Evolutionary conservation across 1,139 yeast species (phyloP).

Genomic region (Scheffersomyces segobiensis): DNA sequence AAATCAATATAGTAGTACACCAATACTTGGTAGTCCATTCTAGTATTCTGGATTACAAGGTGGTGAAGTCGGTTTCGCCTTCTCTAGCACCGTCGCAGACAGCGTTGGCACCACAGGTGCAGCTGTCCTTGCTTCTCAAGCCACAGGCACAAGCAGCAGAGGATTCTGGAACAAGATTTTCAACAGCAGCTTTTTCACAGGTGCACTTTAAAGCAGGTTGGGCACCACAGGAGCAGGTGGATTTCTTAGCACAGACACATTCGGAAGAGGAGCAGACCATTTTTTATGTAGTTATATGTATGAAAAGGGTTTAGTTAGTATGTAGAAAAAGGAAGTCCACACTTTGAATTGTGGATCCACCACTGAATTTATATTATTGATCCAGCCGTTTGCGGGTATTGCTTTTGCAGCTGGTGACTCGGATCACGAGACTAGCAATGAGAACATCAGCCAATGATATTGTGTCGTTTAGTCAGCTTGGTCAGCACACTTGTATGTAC

Average conservation of each 20-base stretch:
- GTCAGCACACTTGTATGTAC: background rate
- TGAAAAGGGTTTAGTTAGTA: background rate
- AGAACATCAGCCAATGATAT: background rate
- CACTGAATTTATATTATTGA: background rate
- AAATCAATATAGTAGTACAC: background rate
- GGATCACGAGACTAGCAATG: background rate
- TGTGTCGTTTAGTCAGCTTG: slow-evolving; percentile 1
- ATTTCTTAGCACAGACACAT: slow-evolving; percentile 50
- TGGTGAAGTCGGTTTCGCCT: slow-evolving; percentile 49
- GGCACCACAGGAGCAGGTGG: slow-evolving; percentile 53
- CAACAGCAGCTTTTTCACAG: slow-evolving; percentile 43
- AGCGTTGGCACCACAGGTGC: slow-evolving; percentile 45
- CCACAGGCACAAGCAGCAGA: slow-evolving; percentile 49
- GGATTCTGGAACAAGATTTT: slow-evolving; percentile 40
- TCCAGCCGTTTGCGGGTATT: background rate
- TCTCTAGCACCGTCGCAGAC: slow-evolving; percentile 45
- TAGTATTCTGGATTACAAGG: slow-evolving; percentile 21
- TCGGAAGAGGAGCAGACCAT: slow-evolving; percentile 48
- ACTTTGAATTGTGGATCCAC: background rate
- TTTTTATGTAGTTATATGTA: slow-evolving; percentile 5
- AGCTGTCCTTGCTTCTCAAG: slow-evolving; percentile 38
- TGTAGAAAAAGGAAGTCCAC: background rate
- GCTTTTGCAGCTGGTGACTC: background rate
- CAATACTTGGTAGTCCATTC: background rate
- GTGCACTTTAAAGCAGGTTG: slow-evolving; percentile 47